Evolutionary conservation across 441 rosid genomes (phyloP).

Genomic region (Pelargonium cotyledonis): DNA sequence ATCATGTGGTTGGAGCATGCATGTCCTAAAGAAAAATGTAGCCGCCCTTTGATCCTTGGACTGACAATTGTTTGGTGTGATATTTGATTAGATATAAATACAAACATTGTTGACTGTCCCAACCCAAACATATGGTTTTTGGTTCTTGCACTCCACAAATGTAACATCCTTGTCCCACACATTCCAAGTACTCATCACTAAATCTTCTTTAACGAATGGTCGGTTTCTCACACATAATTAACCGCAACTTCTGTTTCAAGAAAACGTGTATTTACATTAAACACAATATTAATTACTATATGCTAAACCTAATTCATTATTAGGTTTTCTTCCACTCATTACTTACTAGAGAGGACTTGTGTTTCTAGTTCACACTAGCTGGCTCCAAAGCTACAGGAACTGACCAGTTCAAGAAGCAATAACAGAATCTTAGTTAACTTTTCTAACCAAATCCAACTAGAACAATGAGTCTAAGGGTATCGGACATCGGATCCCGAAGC

Average conservation of each 20-base stretch:
- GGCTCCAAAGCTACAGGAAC: not conserved
- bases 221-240: not conserved
- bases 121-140: not conserved
- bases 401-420: not conserved
- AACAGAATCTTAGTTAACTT: too few species aligned
- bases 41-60: constrained; percentile 2
- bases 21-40: not conserved
- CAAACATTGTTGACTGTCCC: too few species aligned
- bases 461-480: too few species aligned
- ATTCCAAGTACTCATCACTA: not conserved
- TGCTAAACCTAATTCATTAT: not conserved
- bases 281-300: not conserved
- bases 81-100: too few species aligned
- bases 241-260: not conserved
- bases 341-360: not conserved
- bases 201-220: not conserved
- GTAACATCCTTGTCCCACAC: not conserved
- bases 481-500: too few species aligned
- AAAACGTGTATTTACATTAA: not conserved
- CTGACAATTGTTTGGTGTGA: not conserved
- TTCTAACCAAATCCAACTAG: too few species aligned
- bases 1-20: not conserved
- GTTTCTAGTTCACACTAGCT: not conserved
- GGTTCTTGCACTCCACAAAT: not conserved
- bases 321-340: not conserved